A percentile compares a stretch with the other conserved stretches of the same genome.
Evolutionary conservation across 2,329 filamentous ascomycete species (phyloP).

Genomic region (Alternaria sp.): DNA sequence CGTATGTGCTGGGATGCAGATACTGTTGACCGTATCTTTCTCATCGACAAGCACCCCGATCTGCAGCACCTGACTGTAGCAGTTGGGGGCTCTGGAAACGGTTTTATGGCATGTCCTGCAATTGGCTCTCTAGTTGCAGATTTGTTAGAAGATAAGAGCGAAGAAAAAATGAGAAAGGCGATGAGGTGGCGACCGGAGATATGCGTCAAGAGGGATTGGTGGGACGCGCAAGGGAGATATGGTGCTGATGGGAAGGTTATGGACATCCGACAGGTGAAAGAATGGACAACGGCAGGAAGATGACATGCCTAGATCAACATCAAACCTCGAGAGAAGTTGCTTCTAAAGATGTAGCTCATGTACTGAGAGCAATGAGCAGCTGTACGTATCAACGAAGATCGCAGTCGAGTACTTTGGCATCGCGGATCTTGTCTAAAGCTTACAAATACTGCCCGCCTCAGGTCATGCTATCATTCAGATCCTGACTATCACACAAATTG

Average conservation of each 20-base stretch:
- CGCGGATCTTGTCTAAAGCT: background rate
- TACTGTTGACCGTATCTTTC: constrained; percentile 62
- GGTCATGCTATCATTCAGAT: background rate
- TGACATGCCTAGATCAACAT: background rate
- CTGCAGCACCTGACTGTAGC: constrained; percentile 57
- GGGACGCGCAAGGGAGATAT: constrained; percentile 59
- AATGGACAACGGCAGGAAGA: constrained; percentile 31
- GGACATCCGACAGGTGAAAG: constrained; percentile 55
- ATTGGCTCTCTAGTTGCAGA: constrained; percentile 62
- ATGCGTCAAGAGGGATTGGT: constrained; percentile 57
- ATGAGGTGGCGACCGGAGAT: constrained; percentile 64
- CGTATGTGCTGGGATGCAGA: constrained; percentile 67
- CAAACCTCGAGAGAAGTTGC: background rate
- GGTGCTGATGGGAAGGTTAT: constrained; percentile 60
- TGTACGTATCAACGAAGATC: background rate
- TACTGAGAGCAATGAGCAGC: background rate
- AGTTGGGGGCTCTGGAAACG: constrained; percentile 63
- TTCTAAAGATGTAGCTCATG: background rate
- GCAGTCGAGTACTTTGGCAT: background rate
- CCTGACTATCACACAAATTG: background rate
- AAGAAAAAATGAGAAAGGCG: constrained; percentile 53
- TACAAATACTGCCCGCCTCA: background rate
- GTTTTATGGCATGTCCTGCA: constrained; percentile 63
- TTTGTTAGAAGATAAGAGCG: constrained; percentile 52
- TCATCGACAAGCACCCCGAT: constrained; percentile 62